Base-by-base conservation (phyloP, 768 basidiomycete genomes). In the Suillus americanus region DNA sequence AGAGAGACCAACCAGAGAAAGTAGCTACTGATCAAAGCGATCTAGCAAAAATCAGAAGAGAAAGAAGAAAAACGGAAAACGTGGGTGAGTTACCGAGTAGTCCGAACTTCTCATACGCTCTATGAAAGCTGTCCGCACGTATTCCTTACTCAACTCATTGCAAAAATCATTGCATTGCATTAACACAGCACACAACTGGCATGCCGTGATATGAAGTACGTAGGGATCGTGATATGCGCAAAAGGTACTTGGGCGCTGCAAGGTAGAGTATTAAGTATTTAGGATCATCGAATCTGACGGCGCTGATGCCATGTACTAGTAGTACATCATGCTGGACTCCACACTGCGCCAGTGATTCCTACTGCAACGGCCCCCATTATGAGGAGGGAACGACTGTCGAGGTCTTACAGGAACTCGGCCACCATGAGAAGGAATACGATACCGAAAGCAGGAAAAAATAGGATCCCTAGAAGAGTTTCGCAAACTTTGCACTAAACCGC, bases 331-430 rank as follows among this genome's bases (percentile, higher is more conserved):
- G 23, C 56, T 51, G 43, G 46, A 60, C 63, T 69, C 71, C 69
- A 59, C 63, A 68, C n/a, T n/a, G 73, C 70, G 20, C 71, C 74
- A n/a, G 69, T 68, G 38, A 77, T 74, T 23, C 73, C 72, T 25
- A 74, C 25, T 0, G 65, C 55, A 33, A 74, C 71, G 0, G 71
- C 76, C 1, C 66, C 74, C 20, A 62, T 33, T 3, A 14, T 25
- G 13, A 25, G 12, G 46, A 46, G 2, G 3, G 20, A 20, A n/a
- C 12, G 10, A n/a, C n/a, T 48, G 46, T 4, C 12, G 7, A 14
- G 13, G 48, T 50, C 6, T 50, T 50, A 8, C 6, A 25, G 23
- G 3, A 25, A 2, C 7, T 50, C 25, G 46, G 46, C 23, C 6
- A 65, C 74, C 20, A 64, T 37, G 25, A 51, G 9, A 2, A 62